Percentiles rank a stretch among this genome's conserved stretches.
phyloP scores from a whole-genome alignment of 1,139 yeast species.

The Casaregolazyma suthepensis region DNA sequence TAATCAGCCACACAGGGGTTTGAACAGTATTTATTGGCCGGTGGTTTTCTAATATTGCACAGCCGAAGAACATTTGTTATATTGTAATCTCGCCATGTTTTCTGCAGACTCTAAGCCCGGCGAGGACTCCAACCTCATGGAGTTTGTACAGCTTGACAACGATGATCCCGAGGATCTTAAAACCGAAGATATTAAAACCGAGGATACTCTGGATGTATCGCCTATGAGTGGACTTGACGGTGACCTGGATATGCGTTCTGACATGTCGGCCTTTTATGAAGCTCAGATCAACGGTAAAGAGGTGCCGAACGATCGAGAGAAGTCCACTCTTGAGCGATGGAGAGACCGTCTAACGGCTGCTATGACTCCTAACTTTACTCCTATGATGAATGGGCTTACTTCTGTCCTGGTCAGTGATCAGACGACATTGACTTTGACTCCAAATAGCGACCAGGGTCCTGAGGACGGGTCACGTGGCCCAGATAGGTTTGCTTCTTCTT shows the following conservation, averaged over 20 bases:
- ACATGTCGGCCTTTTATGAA: constrained; percentile 7
- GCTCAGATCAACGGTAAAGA: constrained; percentile 3
- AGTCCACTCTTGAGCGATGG: constrained; percentile 7
- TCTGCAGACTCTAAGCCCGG: background rate
- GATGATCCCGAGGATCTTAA: background rate
- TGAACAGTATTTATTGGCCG: background rate
- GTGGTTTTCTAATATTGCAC: background rate
- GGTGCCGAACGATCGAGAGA: constrained; percentile 2
- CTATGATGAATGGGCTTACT: constrained; percentile 1
- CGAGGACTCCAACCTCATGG: constrained; percentile 1
- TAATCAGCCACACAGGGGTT: background rate
- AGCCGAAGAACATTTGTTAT: background rate
- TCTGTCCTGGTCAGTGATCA: background rate
- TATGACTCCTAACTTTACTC: constrained; percentile 7
- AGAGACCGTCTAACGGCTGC: constrained; percentile 8
- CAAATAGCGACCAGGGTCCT: background rate
- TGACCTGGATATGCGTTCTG: constrained; percentile 5
- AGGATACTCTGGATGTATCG: background rate
- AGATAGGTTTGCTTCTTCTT: background rate
- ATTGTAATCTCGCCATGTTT: background rate
- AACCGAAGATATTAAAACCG: background rate
- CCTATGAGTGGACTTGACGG: constrained; percentile 5
- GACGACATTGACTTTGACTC: background rate
- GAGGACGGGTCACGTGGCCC: background rate
- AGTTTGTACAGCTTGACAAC: constrained; percentile 7